Conservation (phyloP, 1,139 yeast genomes). For the Taphrina betulina region DNA sequence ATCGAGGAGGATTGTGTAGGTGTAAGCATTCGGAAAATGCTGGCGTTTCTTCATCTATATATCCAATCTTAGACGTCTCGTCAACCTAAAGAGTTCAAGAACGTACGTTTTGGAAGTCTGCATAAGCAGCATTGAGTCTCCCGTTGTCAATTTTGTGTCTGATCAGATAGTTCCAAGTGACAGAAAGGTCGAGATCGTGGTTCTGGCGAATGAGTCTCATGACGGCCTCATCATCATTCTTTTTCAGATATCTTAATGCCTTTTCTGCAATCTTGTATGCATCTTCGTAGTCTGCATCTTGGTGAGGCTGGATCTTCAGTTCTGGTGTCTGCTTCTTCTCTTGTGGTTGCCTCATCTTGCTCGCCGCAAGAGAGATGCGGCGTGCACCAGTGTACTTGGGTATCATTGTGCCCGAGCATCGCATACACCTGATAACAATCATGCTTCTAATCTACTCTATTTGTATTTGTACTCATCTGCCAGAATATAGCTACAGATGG, state of each 20-base stretch:
- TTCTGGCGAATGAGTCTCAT: slow-evolving; percentile 3
- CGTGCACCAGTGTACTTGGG: too few relatives aligned
- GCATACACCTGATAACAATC: too few relatives aligned
- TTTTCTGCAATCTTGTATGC: slow-evolving; percentile 21
- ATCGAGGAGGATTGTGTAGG: slow-evolving; percentile 14
- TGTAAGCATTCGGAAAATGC: slow-evolving; percentile 18
- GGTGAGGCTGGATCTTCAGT: neutral
- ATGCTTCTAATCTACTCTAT: too few relatives aligned
- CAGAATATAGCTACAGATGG: too few relatives aligned
- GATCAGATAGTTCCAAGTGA: slow-evolving; percentile 26
- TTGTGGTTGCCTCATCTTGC: neutral
- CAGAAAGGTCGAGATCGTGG: slow-evolving; percentile 16
- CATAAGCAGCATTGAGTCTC: slow-evolving; percentile 5
- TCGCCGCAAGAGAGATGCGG: neutral
- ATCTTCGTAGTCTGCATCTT: neutral
- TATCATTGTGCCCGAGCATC: too few relatives aligned
- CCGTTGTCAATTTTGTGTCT: slow-evolving; percentile 8
- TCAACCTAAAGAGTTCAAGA: too few relatives aligned
- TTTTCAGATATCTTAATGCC: neutral
- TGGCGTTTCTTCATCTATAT: slow-evolving; percentile 18
- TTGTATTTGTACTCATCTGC: too few relatives aligned
- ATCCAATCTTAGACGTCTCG: too few relatives aligned
- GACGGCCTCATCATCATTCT: neutral
- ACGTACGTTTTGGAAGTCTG: neutral
- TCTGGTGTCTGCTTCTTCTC: neutral